Base-by-base conservation (phyloP, 768 basidiomycete species). In the Pisolithus orientalis region DNA sequence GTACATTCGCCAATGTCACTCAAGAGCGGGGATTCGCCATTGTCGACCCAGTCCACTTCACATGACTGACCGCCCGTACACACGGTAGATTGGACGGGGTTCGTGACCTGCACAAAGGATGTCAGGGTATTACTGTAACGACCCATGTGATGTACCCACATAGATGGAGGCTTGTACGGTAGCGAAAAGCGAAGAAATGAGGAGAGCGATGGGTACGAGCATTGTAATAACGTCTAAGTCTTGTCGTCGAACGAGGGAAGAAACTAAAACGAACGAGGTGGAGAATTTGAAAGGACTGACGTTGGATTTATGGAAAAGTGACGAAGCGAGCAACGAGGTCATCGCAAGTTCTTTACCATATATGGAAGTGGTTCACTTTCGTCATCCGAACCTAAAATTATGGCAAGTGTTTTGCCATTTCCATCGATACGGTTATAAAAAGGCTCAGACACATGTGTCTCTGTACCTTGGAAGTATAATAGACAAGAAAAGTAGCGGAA, bases 1-100 rank as follows among this genome's bases (percentile, higher is more conserved):
- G 69, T 67, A 47, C 78, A 75, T 0, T 77, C 62, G 4, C 85
- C 84, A 45, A 88, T 75, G 32, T 60, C 52, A 6, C 68, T 39
- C n/a, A 79, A 56, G 16, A 80, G 63, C 3, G 87, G 87, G 1
- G 51, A 37, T 9, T 54, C 38, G 16, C 86, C 86, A 55, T 90
- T 72, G 50, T 90, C 87, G 1, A 80, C 53, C 86, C 85, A 90
- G 43, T 71, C 52, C 6, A 88, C 74, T 0, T 62, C 65, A 66
- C 83, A 85, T 6, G 75, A 54, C 55, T 79, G 64, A 10, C 80
- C 82, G 25, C 71, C 87, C 38, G 69, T 68, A 62, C 83, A 87
- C 24, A 66, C 69, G 10, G 75, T 69, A 47, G 69, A 57, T 50
- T 62, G 56, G 10, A 65, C 55, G 29, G 85, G 83, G 49, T 70